Evolutionary conservation across 1,284 basidiomycete genomes (phyloP), one percentile per base, ranked within the genome.

Genomic region (Nidula niveotomentosa): DNA sequence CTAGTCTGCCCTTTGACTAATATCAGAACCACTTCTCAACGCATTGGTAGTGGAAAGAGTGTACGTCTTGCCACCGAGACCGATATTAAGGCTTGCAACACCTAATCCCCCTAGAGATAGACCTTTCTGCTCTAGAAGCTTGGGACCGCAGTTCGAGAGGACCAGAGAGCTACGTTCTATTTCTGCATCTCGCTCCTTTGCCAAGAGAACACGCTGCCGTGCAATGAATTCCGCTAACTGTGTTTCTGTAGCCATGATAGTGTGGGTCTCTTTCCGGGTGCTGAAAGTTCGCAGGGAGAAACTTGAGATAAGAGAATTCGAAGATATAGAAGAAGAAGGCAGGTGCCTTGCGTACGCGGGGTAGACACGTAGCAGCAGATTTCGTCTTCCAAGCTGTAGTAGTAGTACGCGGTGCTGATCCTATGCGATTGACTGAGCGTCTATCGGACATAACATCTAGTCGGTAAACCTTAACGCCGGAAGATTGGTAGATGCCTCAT

Each of bases 61-160:
- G 65, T 68, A 96, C 91, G 86, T 94, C 77, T 96, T 96, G 23
- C 93, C 94, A 33, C 94, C 95, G 1, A 97, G 77, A 1, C 94
- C 95, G 33, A 96, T 80, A 48, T 81, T 84, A 23, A 94, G 78
- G 17, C 79, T 80, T 1, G 82, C 78, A 0, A 94, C 77, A 0
- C 89, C 86, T 8, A 98, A 76, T 34, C 87, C 86, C 35, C 84
- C 83, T 0, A 97, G 71, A 1, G 92, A 88, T 5, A 98, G 76
- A 1, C 95, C 95, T 61, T 92, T 89, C 61, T 91, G 88, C 69
- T 97, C 94, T 13, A 98, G 80, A 9, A 96, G 74, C 63, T 88
- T 93, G 0, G 90, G 90, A 4, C 88, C 81, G 65, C 92, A 94
- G 57, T 93, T 93, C 4, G 91, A 90, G 43, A 95, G 80, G 34